Evolutionary conservation across 371 early-diverging fungal species (phyloP).

Genomic region (Dentiscutata heterogama): DNA sequence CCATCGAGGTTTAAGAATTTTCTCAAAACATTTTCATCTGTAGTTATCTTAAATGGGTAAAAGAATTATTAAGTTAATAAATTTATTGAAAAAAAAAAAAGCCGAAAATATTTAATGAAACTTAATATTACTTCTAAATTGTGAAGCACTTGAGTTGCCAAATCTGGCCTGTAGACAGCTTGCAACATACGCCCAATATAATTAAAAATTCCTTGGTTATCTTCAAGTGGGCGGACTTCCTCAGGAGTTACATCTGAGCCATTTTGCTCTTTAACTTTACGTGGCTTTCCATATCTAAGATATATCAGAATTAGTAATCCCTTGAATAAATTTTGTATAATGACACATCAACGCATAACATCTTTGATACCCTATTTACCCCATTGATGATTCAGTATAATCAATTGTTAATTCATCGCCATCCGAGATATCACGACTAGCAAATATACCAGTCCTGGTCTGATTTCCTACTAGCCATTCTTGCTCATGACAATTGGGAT

Average conservation of each 20-base stretch:
- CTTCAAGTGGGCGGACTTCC: background rate
- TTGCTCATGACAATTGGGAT: slow-evolving; percentile 81
- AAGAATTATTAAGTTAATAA: background rate
- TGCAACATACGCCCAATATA: background rate
- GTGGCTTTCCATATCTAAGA: background rate
- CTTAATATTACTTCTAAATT: background rate
- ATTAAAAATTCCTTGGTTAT: background rate
- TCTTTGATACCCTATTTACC: background rate
- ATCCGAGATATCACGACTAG: slow-evolving; percentile 63
- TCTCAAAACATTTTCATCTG: background rate
- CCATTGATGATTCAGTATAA: slow-evolving; percentile 59
- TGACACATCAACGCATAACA: background rate
- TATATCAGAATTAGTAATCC: background rate
- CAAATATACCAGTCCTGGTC: slow-evolving; percentile 78
- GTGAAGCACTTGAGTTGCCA: background rate
- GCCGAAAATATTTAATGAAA: background rate
- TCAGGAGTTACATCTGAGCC: background rate
- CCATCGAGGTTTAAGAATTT: background rate
- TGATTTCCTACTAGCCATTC: slow-evolving; percentile 80
- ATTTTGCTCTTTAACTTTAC: background rate
- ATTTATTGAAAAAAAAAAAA: background rate
- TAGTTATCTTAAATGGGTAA: background rate
- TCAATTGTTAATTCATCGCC: slow-evolving; percentile 89
- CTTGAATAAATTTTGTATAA: background rate
- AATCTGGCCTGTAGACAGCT: background rate